A percentile compares a stretch with the other conserved stretches of the same genome.
Conservation (phyloP, 805 yeast species). For the Ogataea nakhonphanomensis region DNA sequence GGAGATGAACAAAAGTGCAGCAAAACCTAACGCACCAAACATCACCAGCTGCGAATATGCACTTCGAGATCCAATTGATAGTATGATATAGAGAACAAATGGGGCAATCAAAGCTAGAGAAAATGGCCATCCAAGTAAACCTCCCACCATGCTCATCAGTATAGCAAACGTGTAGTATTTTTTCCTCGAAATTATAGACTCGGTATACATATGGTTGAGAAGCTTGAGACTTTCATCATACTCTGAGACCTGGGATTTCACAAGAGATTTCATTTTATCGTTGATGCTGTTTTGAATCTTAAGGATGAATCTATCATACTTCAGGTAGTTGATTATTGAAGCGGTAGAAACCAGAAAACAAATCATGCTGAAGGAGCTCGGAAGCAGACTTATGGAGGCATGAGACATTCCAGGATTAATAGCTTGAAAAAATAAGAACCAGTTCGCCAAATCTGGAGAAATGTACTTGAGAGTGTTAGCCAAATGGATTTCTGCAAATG, state of each 20-base stretch:
- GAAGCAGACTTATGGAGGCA: conserved; percentile 81
- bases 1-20: conserved; percentile 17
- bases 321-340: conserved; percentile 35
- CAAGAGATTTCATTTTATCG: conserved; percentile 13
- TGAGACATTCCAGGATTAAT: conserved; percentile 82
- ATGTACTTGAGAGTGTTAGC: conserved; percentile 39
- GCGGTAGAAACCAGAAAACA: conserved; percentile 45
- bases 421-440: conserved; percentile 62
- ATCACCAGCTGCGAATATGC: conserved; percentile 6
- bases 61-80: conserved; percentile 12
- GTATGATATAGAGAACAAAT: conserved; percentile 39
- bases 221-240: conserved; percentile 16
- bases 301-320: conserved; percentile 20
- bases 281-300: conserved; percentile 18
- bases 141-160: conserved; percentile 57
- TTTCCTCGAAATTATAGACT: conserved; percentile 18
- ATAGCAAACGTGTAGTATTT: conserved; percentile 33
- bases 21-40: conserved; percentile 18
- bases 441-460: conserved; percentile 42
- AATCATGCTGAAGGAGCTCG: conserved; percentile 73
- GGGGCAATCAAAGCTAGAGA: conserved; percentile 64
- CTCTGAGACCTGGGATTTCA: conserved; percentile 14
- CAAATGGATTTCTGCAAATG: conserved; percentile 52
- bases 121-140: conserved; percentile 91
- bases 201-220: conserved; percentile 17